Percentiles rank a stretch among this genome's conserved stretches.
Conservation (phyloP, 2,329 filamentous ascomycete species). For the Aspergillaceae sp. region DNA sequence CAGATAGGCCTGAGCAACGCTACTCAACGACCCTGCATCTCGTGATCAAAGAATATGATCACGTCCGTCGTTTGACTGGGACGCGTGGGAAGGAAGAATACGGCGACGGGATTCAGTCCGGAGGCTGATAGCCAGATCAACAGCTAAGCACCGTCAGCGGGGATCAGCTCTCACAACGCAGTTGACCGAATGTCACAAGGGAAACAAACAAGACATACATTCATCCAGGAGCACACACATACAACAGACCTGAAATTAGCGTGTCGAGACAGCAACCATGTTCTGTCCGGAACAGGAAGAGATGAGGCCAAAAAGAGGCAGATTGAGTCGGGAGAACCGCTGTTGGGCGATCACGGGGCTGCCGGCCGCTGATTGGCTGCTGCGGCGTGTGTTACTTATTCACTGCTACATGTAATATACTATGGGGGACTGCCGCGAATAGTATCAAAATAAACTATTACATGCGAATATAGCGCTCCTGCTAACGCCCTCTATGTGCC, state of each 20-base stretch:
- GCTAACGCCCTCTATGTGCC: not conserved
- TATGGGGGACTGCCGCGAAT: too few relatives aligned
- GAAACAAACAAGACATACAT: too few relatives aligned
- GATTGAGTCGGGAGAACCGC: conserved; percentile 2
- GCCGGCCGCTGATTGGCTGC: conserved; percentile 5
- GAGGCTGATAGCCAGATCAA: not conserved
- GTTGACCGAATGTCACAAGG: too few relatives aligned
- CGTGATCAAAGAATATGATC: not conserved
- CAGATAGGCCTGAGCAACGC: too few relatives aligned
- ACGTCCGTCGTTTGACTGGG: not conserved
- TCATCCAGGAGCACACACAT: too few relatives aligned
- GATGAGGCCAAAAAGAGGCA: not conserved
- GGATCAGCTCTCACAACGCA: too few relatives aligned
- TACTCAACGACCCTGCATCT: not conserved
- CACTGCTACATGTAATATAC: too few relatives aligned
- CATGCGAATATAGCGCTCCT: conserved; percentile 1
- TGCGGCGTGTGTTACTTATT: not conserved
- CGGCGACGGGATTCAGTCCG: too few relatives aligned
- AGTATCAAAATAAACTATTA: not conserved
- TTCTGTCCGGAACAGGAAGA: too few relatives aligned
- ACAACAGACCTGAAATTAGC: too few relatives aligned
- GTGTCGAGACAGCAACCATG: too few relatives aligned
- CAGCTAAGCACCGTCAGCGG: not conserved
- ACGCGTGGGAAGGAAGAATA: not conserved
- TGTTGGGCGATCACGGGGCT: conserved; percentile 11